Base-by-base conservation (phyloP, 805 yeast species). In the Metschnikowia corniflorae region DNA sequence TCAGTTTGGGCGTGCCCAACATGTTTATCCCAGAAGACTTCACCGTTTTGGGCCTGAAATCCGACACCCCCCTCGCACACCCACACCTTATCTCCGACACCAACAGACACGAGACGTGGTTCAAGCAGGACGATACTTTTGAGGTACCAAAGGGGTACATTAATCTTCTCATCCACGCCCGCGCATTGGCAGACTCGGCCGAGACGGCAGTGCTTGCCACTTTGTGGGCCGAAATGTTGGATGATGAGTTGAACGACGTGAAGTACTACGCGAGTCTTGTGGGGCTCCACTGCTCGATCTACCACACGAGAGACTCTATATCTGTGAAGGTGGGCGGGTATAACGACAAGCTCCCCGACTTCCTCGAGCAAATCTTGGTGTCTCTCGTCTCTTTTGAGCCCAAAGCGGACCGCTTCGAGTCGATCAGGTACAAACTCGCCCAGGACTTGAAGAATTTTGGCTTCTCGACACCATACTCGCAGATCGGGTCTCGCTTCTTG, bases 201-300 rank as follows among this genome's bases (percentile, higher is more conserved):
- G 59, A 71, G 19, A 70, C 77, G 32, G 65, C 78, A 2, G 74
- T 83, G 26, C 61, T 75, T 43, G 70, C 89, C 1, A 67, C 78
- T 1, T 55, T 91, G 29, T 77, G 78, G 55, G 73, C 79, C 21
- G 91, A 86, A 32, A 57, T 91, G 41, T 60, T 91, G 16, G 83
- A 78, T 35, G 96, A 89, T 53, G 77, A 76, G 23, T 66, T 93
- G 45, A 78, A 78, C 49, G 89, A 87, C 51, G 63, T 79, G 35
- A 77, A 86, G 7, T 91, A 91, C 52, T 83, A 85, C 53, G 97
- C 98, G 1, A 74, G 78, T 7, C 70, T 88, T 37, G 96, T 93
- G 2, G 93, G 93, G 0, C 70, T 87, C 39, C 64, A 71, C 34
- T 78, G 79, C 40, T 61, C 70, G 2, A 68, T 89, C 26, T 60